A percentile compares a stretch with the other conserved stretches of the same genome.
Evolutionary conservation across 2,329 filamentous ascomycete genomes (phyloP).

Genomic region (Talaromyces sp.): DNA sequence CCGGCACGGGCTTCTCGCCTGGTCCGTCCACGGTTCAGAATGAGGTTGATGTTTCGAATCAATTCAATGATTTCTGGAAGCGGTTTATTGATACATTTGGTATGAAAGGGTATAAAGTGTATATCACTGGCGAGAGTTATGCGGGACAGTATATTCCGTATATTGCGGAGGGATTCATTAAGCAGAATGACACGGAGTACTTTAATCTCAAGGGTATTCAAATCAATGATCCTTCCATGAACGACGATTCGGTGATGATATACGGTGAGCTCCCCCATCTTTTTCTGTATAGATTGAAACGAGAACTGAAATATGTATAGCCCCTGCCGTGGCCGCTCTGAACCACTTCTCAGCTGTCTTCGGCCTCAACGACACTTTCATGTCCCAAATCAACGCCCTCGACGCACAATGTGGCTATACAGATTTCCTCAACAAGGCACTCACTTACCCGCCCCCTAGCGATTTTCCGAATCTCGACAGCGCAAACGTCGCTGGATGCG

Average conservation of each 20-base stretch:
- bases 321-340: constrained; percentile 43
- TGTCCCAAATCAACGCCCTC: constrained; percentile 39
- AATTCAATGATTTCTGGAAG: constrained; percentile 69
- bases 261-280: constrained; percentile 39
- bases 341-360: constrained; percentile 43
- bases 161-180: constrained; percentile 70
- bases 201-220: constrained; percentile 62
- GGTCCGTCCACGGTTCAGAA: constrained; percentile 63
- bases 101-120: constrained; percentile 68
- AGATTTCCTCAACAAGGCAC: constrained; percentile 47
- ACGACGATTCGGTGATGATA: constrained; percentile 52
- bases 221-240: constrained; percentile 71
- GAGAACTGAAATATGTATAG: constrained; percentile 22
- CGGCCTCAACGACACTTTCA: constrained; percentile 46
- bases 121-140: constrained; percentile 71
- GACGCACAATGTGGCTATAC: constrained; percentile 50
- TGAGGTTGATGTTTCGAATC: constrained; percentile 66
- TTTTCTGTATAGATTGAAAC: neutral
- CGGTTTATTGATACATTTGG: constrained; percentile 56
- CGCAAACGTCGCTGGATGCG: constrained; percentile 47
- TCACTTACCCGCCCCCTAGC: constrained; percentile 63
- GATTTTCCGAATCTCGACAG: constrained; percentile 47
- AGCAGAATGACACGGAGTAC: constrained; percentile 63
- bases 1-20: constrained; percentile 59
- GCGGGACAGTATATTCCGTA: constrained; percentile 69